phyloP scores from a whole-genome alignment of 208 protist genomes.

The Porcisia deanei region DNA sequence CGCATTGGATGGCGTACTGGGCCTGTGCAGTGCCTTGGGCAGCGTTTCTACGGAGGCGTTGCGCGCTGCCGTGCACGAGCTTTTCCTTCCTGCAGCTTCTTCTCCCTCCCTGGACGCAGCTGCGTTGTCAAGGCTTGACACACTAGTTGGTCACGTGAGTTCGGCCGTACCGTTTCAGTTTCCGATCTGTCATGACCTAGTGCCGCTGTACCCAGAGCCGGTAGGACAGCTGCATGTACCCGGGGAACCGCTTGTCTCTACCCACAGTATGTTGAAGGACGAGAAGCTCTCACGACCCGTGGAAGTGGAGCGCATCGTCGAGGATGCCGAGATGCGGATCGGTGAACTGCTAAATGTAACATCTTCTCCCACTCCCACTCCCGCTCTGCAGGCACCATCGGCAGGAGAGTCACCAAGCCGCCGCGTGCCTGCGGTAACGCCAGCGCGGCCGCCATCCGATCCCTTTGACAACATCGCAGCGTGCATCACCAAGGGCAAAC shows the following conservation, averaged over 20 bases:
- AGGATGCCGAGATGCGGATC: constrained; percentile 10
- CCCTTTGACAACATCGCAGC: not conserved
- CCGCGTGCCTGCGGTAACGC: not conserved
- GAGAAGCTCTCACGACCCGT: not conserved
- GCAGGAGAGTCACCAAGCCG: not conserved
- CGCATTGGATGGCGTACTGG: constrained; percentile 17
- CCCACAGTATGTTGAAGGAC: not conserved
- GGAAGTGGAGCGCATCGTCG: not conserved
- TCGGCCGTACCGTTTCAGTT: constrained; percentile 32
- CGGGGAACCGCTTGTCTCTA: not conserved
- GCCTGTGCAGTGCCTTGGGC: constrained; percentile 17
- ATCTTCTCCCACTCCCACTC: not conserved
- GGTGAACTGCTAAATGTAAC: constrained; percentile 17
- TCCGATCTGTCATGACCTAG: constrained; percentile 13
- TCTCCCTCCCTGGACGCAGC: not conserved
- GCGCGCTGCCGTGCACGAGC: constrained; percentile 12
- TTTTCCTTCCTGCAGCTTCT: not conserved
- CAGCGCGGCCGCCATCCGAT: not conserved
- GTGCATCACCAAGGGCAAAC: not conserved
- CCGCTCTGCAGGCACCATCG: not conserved
- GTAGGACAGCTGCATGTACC: constrained; percentile 8
- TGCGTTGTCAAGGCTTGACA: constrained; percentile 1
- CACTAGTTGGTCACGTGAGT: constrained; percentile 11
- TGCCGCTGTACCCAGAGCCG: constrained; percentile 20
- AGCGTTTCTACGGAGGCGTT: constrained; percentile 18